These are phyloP conservation scores for Penicillium psychrosexuale DNA, from an alignment of 2,329 filamentous ascomycete genomes.

Conservation along the genomic window DNA sequence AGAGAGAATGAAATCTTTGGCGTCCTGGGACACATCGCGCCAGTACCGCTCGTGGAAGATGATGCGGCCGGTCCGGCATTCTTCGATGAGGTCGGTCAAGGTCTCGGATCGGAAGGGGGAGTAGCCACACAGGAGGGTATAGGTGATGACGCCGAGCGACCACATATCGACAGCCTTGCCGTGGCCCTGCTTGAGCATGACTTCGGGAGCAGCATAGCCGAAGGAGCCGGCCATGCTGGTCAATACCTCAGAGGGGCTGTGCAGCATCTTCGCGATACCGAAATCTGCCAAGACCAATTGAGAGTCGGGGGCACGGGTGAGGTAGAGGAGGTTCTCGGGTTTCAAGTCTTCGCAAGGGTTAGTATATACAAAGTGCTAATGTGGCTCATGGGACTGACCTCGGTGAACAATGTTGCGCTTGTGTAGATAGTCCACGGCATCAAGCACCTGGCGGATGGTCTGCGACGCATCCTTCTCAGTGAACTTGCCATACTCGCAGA, in stretches of 20 bases:
- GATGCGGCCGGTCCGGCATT: constrained; percentile 79
- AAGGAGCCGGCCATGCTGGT: constrained; percentile 99
- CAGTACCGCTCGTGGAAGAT: constrained; percentile 98
- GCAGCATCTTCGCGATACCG: constrained; percentile 97
- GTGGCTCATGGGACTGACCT: constrained; percentile 54
- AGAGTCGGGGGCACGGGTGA: constrained; percentile 72
- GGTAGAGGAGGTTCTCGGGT: constrained; percentile 94
- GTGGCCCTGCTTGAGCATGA: constrained; percentile 96
- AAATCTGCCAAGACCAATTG: constrained; percentile 94
- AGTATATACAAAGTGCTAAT: neutral
- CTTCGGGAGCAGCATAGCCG: constrained; percentile 94
- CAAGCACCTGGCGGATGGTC: constrained; percentile 90
- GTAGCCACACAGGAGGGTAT: constrained; percentile 96
- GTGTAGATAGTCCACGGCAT: constrained; percentile 92
- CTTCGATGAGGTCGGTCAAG: constrained; percentile 86
- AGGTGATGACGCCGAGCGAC: constrained; percentile 98
- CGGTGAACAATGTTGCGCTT: constrained; percentile 92
- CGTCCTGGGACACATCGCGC: constrained; percentile 93
- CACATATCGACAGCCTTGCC: constrained; percentile 99
- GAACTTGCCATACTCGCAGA: constrained; percentile 96
- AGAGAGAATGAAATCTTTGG: constrained; percentile 85
- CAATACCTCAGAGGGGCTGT: constrained; percentile 82
- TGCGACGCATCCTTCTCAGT: constrained; percentile 97
- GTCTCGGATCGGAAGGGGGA: constrained; percentile 97
- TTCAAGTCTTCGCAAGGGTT: constrained; percentile 70